Evolutionary conservation across 495 filamentous ascomycete genomes (phyloP).

Genomic region (Penicillium turbatum): DNA sequence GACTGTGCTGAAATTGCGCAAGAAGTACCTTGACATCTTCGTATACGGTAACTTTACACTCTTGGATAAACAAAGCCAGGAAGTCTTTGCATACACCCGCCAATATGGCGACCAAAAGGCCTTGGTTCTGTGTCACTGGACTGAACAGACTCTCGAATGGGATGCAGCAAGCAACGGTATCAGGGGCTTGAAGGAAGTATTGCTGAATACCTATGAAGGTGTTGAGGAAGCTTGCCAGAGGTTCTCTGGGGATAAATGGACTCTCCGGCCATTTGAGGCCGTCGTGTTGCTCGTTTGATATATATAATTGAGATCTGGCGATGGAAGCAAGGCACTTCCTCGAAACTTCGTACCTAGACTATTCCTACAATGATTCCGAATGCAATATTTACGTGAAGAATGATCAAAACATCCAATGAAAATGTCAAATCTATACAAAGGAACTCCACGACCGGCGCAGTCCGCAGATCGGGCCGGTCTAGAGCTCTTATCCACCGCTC

Average conservation of each 20-base stretch:
- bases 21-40: slow-evolving; percentile 52
- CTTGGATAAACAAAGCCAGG: slow-evolving; percentile 41
- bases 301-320: neutral
- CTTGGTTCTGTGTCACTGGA: slow-evolving; percentile 52
- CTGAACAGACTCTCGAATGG: slow-evolving; percentile 37
- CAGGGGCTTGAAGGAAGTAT: slow-evolving; percentile 28
- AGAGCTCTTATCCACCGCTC: slow-evolving; percentile 21
- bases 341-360: neutral
- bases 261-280: slow-evolving; percentile 40
- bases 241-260: slow-evolving; percentile 29
- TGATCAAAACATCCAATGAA: no score
- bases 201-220: slow-evolving; percentile 42
- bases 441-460: slow-evolving; percentile 3
- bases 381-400: no score
- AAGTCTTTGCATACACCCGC: slow-evolving; percentile 47
- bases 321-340: neutral
- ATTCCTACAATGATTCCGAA: neutral
- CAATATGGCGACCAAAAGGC: slow-evolving; percentile 40
- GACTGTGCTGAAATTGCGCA: slow-evolving; percentile 48
- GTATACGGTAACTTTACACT: slow-evolving; percentile 58
- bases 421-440: no score
- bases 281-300: slow-evolving; percentile 28
- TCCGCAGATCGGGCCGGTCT: slow-evolving; percentile 12
- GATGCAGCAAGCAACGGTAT: slow-evolving; percentile 34
- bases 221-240: slow-evolving; percentile 19